Conservation (phyloP, 192 early-diverging fungal genomes). For the Coemansia sp. region DNA sequence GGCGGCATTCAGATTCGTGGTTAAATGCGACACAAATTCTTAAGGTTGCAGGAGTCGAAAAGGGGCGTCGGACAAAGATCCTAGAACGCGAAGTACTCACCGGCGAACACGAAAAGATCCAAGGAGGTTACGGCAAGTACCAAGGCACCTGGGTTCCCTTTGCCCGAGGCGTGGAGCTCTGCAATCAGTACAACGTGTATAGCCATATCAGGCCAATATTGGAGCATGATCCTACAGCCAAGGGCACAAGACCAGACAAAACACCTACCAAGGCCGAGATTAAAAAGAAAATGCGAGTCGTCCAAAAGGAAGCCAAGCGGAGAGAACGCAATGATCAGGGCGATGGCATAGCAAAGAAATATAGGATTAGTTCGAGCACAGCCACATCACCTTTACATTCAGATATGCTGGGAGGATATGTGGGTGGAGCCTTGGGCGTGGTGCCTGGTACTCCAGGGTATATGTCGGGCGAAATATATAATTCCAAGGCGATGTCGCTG, state of each 20-base stretch:
- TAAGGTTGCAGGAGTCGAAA: constrained; percentile 94
- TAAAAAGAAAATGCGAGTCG: constrained; percentile 24
- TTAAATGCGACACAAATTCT: constrained; percentile 98
- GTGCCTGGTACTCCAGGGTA: constrained; percentile 29
- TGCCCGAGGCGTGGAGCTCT: constrained; percentile 74
- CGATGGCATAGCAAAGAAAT: constrained; percentile 6
- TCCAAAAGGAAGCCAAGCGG: constrained; percentile 17
- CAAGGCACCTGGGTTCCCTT: constrained; percentile 94
- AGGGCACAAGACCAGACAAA: constrained; percentile 46
- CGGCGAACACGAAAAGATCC: constrained; percentile 91
- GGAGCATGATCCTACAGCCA: constrained; percentile 67
- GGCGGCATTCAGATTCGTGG: constrained; percentile 78
- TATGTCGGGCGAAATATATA: constrained; percentile 6
- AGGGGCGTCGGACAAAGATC: constrained; percentile 87
- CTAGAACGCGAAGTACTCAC: constrained; percentile 88
- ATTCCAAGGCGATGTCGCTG: constrained; percentile 4
- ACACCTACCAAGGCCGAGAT: constrained; percentile 58
- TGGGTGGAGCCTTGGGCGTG: constrained; percentile 7
- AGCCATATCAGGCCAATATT: constrained; percentile 71
- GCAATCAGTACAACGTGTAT: constrained; percentile 76
- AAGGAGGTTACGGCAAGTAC: constrained; percentile 98
- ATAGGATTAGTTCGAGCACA: constrained; percentile 15
- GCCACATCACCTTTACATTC: constrained; percentile 47
- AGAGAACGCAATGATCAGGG: constrained; percentile 9
- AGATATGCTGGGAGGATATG: constrained; percentile 13